Percentiles rank a stretch among this genome's conserved stretches.
phyloP scores from a whole-genome alignment of 2,329 filamentous ascomycete species.

The Fusarium acutatum region DNA sequence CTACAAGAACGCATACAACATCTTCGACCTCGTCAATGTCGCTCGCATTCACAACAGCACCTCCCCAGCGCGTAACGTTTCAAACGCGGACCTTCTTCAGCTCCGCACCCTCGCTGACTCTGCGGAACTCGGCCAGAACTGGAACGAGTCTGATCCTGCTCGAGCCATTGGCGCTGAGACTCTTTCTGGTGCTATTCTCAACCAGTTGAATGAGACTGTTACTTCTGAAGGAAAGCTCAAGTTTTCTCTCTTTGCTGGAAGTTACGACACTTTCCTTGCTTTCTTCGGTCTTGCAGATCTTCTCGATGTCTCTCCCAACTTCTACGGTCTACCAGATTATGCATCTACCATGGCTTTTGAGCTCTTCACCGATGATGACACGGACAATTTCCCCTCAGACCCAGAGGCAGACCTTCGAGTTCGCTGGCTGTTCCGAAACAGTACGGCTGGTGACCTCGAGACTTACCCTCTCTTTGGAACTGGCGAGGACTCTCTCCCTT shows the following conservation, averaged over 20 bases:
- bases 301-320: constrained; percentile 39
- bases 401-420: constrained; percentile 41
- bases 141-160: constrained; percentile 41
- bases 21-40: constrained; percentile 49
- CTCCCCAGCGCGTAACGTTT: constrained; percentile 43
- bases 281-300: constrained; percentile 46
- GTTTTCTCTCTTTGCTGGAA: constrained; percentile 47
- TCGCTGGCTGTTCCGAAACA: constrained; percentile 48
- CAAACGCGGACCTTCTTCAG: constrained; percentile 45
- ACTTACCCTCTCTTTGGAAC: constrained; percentile 45
- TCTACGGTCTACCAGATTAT: constrained; percentile 47
- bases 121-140: constrained; percentile 46
- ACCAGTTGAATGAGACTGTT: constrained; percentile 46
- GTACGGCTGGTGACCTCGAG: constrained; percentile 42
- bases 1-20: constrained; percentile 48
- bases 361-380: constrained; percentile 40
- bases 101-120: constrained; percentile 46
- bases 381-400: constrained; percentile 39
- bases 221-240: constrained; percentile 43
- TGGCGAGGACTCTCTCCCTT: constrained; percentile 41
- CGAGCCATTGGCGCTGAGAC: constrained; percentile 46
- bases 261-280: constrained; percentile 49
- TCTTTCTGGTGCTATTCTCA: constrained; percentile 43
- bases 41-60: constrained; percentile 47
- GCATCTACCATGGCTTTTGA: constrained; percentile 50